Evolutionary conservation across 225 moss, liverwort and hornwort species (phyloP).

Genomic region (Pseudisothecium myosuroides): DNA sequence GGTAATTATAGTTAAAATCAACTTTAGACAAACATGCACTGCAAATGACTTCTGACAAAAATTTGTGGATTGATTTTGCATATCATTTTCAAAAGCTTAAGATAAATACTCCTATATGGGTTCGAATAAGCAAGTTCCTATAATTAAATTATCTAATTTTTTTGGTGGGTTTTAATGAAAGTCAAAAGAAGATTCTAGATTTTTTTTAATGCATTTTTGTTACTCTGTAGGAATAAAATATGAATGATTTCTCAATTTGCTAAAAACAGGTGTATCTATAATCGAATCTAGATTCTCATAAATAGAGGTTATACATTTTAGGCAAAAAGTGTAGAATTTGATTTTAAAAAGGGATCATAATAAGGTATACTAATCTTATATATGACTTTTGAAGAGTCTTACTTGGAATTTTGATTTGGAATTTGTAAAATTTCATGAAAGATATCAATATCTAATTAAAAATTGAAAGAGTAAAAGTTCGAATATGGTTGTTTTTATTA

Average conservation of each 20-base stretch:
- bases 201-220: background rate
- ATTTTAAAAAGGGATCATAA: background rate
- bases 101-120: background rate
- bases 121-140: background rate
- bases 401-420: background rate
- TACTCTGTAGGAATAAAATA: fast-evolving
- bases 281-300: background rate
- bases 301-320: background rate
- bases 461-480: background rate
- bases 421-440: background rate
- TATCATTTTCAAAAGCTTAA: background rate
- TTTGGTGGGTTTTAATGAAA: background rate
- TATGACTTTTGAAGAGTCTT: too few relatives aligned
- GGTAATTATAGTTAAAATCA: background rate
- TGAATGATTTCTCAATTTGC: background rate
- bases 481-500: background rate
- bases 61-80: fast-evolving
- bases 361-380: background rate
- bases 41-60: background rate
- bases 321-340: background rate
- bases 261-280: fast-evolving
- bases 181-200: background rate
- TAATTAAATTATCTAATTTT: background rate
- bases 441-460: background rate
- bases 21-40: fast-evolving